phyloP scores from a whole-genome alignment of 352 stramenopile species.

The Phytophthora pseudosyringae region DNA sequence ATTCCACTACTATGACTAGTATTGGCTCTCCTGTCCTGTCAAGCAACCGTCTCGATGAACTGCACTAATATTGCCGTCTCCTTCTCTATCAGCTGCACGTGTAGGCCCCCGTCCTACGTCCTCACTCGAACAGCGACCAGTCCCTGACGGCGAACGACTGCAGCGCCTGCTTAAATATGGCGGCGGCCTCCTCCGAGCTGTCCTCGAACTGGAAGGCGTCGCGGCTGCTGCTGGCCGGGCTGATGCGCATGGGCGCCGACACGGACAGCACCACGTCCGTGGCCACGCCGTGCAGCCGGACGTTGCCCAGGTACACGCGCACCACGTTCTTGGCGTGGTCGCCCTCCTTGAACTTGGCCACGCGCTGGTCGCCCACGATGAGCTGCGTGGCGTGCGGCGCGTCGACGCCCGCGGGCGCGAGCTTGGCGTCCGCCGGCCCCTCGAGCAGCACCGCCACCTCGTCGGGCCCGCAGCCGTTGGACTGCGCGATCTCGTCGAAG shows the following conservation, averaged over 20 bases:
- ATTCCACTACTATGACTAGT: neutral
- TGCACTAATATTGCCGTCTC: neutral
- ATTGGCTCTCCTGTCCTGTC: too few relatives aligned
- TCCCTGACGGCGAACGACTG: slow-evolving; percentile 72
- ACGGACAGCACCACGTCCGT: slow-evolving; percentile 87
- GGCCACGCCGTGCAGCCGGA: slow-evolving; percentile 72
- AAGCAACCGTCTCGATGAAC: neutral
- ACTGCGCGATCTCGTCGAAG: slow-evolving; percentile 86
- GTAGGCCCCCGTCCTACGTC: neutral
- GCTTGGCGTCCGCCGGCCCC: slow-evolving; percentile 37
- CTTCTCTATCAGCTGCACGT: neutral
- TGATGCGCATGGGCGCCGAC: slow-evolving; percentile 80
- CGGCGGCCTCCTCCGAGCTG: slow-evolving; percentile 67
- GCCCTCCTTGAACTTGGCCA: slow-evolving; percentile 88
- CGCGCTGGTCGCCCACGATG: slow-evolving; percentile 77
- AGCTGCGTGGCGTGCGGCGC: slow-evolving; percentile 48
- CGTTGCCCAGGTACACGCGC: slow-evolving; percentile 78
- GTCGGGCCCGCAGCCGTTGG: slow-evolving; percentile 69
- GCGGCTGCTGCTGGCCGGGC: slow-evolving; percentile 69
- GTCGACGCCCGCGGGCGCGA: slow-evolving; percentile 43
- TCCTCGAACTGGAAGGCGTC: slow-evolving; percentile 70
- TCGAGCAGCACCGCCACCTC: slow-evolving; percentile 64
- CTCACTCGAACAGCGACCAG: slow-evolving; percentile 68
- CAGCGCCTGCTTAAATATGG: slow-evolving; percentile 80
- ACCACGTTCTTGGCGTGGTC: slow-evolving; percentile 86